Percentiles rank a stretch among this genome's conserved stretches.
phyloP scores from a whole-genome alignment of 345 rosid species.

The Aegle marmelos region DNA sequence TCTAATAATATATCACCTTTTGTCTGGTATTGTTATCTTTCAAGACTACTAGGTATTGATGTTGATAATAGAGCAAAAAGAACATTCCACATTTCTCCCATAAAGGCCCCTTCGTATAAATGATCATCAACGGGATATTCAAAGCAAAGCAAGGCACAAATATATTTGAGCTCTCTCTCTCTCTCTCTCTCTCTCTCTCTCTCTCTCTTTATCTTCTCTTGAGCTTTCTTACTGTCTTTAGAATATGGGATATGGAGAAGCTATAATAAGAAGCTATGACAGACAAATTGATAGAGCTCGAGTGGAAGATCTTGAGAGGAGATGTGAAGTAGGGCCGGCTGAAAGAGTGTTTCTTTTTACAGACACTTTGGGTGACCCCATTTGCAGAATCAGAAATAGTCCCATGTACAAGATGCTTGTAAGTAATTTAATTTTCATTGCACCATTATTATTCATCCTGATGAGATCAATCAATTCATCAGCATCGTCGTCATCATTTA shows the following conservation, averaged over 20 bases:
- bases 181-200: not conserved
- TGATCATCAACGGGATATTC: constrained; percentile 7
- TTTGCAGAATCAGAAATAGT: constrained; percentile 71
- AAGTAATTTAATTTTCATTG: not conserved
- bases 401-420: constrained; percentile 78
- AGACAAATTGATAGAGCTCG: constrained; percentile 43
- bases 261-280: constrained; percentile 57
- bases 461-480: too few species aligned
- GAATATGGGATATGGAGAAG: constrained; percentile 26
- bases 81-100: constrained; percentile 30
- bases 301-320: constrained; percentile 54
- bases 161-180: not conserved
- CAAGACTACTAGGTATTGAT: constrained; percentile 21
- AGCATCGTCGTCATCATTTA: too few species aligned
- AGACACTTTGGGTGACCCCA: constrained; percentile 84
- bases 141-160: not conserved
- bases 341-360: constrained; percentile 56
- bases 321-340: constrained; percentile 71
- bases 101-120: constrained; percentile 17
- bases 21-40: constrained; percentile 14
- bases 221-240: not conserved
- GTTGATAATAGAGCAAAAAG: constrained; percentile 21
- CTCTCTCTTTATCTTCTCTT: not conserved
- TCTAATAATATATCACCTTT: constrained; percentile 28
- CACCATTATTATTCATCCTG: not conserved